Evolutionary conservation across 2,329 filamentous ascomycete species (phyloP).

Genomic region (Septoria linicola): DNA sequence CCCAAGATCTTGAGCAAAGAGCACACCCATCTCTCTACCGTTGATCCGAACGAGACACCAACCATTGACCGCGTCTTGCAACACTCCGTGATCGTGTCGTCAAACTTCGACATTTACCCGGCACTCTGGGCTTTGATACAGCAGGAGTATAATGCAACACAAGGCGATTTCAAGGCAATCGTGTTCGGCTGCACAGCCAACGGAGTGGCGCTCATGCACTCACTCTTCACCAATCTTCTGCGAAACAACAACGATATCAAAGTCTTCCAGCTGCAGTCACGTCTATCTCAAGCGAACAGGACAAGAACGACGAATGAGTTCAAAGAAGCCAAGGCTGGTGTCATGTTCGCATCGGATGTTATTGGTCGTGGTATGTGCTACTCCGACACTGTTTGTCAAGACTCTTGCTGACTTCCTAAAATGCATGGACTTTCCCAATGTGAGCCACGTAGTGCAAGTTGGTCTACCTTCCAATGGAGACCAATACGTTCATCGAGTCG

Average conservation of each 20-base stretch:
- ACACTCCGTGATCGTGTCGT: constrained; percentile 43
- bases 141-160: constrained; percentile 42
- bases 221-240: constrained; percentile 39
- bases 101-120: constrained; percentile 47
- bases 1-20: constrained; percentile 46
- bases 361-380: constrained; percentile 75
- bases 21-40: constrained; percentile 45
- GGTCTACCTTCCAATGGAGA: constrained; percentile 52
- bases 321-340: constrained; percentile 47
- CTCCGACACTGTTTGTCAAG: neutral
- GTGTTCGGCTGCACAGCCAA: constrained; percentile 51
- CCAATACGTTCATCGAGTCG: constrained; percentile 88
- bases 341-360: constrained; percentile 63
- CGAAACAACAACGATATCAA: constrained; percentile 36
- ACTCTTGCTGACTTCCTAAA: constrained; percentile 56
- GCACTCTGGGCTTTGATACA: constrained; percentile 48
- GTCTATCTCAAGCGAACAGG: constrained; percentile 44
- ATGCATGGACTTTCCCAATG: constrained; percentile 98
- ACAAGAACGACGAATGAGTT: constrained; percentile 48
- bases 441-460: constrained; percentile 85
- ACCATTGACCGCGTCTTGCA: constrained; percentile 52
- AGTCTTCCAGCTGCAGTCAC: constrained; percentile 46
- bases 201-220: constrained; percentile 45
- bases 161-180: constrained; percentile 47
- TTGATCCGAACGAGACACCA: constrained; percentile 47